Evolutionary conservation across 768 basidiomycete genomes (phyloP).

Genomic region (Lentinula guzmanii): DNA sequence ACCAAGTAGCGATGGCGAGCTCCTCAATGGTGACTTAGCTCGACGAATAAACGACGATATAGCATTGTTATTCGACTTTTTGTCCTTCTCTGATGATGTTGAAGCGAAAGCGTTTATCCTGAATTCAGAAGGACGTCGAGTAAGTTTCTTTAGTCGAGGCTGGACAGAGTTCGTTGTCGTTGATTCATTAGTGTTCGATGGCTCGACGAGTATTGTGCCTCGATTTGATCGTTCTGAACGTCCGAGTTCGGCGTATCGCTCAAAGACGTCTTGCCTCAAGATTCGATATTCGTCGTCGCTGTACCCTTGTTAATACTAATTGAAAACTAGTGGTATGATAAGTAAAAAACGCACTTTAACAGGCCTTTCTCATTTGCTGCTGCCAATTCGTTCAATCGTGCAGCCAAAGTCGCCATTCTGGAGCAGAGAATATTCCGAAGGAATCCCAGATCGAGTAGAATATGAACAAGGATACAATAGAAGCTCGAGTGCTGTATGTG

Average conservation of each 20-base stretch:
- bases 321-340: not conserved
- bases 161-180: not conserved
- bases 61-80: not conserved
- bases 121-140: not conserved
- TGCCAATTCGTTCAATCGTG: constrained; percentile 64
- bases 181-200: not conserved
- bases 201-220: not conserved
- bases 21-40: not conserved
- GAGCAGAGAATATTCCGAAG: not conserved
- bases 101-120: not conserved
- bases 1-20: not conserved
- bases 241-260: constrained; percentile 39
- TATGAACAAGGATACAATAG: not conserved
- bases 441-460: not conserved
- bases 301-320: constrained; percentile 4
- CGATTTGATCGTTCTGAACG: not conserved
- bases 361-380: constrained; percentile 60
- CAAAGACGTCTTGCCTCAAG: constrained; percentile 62
- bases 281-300: constrained; percentile 75
- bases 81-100: not conserved
- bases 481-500: constrained; percentile 7
- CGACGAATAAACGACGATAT: not conserved
- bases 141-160: not conserved
- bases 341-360: constrained; percentile 42
- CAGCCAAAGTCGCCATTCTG: constrained; percentile 36